Evolutionary conservation across 2,329 filamentous ascomycete species (phyloP).

Genomic region (Trichoderma semiorbis): DNA sequence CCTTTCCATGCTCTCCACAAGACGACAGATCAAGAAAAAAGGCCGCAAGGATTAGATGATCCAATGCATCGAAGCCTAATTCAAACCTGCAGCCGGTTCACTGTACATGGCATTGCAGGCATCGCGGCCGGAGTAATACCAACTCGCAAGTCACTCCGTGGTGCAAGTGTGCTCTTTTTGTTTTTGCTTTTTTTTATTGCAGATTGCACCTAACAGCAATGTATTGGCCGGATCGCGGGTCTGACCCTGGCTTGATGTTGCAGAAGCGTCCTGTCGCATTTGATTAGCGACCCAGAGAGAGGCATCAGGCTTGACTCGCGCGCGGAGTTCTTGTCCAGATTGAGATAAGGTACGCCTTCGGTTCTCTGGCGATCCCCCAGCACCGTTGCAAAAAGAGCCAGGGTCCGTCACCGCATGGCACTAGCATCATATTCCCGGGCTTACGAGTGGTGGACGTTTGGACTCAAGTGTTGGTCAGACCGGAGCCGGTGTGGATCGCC

Average conservation of each 20-base stretch:
- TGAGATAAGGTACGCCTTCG: neutral
- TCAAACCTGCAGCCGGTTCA: neutral
- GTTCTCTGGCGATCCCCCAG: conserved; percentile 13
- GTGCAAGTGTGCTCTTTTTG: neutral
- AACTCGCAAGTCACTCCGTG: neutral
- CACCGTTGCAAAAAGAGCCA: neutral
- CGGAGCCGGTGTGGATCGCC: neutral
- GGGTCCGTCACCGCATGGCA: conserved; percentile 15
- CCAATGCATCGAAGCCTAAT: neutral
- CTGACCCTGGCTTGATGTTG: neutral
- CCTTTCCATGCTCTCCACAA: conserved; percentile 3
- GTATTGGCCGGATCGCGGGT: neutral
- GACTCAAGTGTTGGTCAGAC: conserved; percentile 5
- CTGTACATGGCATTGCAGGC: neutral
- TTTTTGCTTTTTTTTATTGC: neutral
- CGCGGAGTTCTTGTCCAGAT: conserved; percentile 15
- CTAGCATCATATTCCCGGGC: conserved; percentile 7
- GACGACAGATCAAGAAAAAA: neutral
- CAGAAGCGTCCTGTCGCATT: conserved; percentile 10
- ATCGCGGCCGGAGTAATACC: neutral
- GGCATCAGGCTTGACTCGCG: conserved; percentile 13
- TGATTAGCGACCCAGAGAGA: conserved; percentile 15
- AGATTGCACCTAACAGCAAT: neutral
- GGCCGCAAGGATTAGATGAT: neutral
- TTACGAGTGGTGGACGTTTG: neutral